Conservation (phyloP, 2,329 filamentous ascomycete species). For the Clathrospora elynae region DNA sequence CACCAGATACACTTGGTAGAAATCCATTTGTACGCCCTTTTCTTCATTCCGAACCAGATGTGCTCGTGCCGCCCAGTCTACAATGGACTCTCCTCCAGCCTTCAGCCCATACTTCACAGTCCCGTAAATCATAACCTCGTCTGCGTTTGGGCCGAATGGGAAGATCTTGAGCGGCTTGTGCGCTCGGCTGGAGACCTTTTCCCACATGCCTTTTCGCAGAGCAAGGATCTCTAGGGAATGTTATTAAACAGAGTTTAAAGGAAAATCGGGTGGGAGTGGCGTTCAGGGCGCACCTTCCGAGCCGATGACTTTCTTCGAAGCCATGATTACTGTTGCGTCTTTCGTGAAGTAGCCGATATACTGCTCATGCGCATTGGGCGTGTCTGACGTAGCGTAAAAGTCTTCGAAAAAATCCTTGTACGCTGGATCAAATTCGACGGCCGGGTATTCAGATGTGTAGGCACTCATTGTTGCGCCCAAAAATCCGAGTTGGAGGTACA, state of each 20-base stretch:
- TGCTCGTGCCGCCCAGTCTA: slow-evolving; percentile 63
- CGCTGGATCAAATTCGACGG: slow-evolving; percentile 46
- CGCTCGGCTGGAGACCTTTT: slow-evolving; percentile 54
- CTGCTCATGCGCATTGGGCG: slow-evolving; percentile 54
- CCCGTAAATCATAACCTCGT: slow-evolving; percentile 61
- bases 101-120: slow-evolving; percentile 60
- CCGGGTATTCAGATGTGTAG: slow-evolving; percentile 46
- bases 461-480: slow-evolving; percentile 33
- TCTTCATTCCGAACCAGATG: slow-evolving; percentile 57
- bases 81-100: slow-evolving; percentile 52
- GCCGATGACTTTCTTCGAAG: slow-evolving; percentile 53
- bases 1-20: slow-evolving; percentile 62
- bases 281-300: slow-evolving; percentile 47
- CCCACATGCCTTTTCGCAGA: slow-evolving; percentile 60
- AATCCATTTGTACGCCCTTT: slow-evolving; percentile 60
- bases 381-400: slow-evolving; percentile 56
- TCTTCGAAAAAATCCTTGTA: slow-evolving; percentile 54
- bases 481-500: too few species aligned
- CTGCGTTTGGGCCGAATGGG: slow-evolving; percentile 53
- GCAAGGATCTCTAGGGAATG: slow-evolving; percentile 54
- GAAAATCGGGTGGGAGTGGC: too few species aligned
- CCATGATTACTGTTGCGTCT: slow-evolving; percentile 60
- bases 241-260: background rate
- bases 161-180: slow-evolving; percentile 58
- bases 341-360: slow-evolving; percentile 57